phyloP scores from a whole-genome alignment of 2,329 filamentous ascomycete genomes.

The Penicillium corylophilum region DNA sequence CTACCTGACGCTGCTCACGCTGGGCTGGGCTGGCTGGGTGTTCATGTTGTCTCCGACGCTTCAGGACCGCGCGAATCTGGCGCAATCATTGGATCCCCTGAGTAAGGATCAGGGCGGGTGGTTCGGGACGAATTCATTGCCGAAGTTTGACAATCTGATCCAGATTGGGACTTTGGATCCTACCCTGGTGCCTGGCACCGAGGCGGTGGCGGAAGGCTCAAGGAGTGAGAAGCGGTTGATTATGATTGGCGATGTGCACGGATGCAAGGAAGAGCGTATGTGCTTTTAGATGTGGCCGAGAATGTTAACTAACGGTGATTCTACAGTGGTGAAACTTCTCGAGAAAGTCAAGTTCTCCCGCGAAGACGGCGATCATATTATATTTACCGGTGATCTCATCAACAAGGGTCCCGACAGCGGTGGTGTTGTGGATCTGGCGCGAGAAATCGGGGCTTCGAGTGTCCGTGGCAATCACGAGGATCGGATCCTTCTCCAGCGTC shows the following conservation, averaged over 20 bases:
- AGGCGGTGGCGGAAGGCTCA: constrained; percentile 7
- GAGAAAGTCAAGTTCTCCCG: constrained; percentile 62
- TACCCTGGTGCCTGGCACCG: constrained; percentile 43
- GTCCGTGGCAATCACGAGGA: constrained; percentile 96
- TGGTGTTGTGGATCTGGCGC: constrained; percentile 74
- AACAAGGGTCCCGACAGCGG: constrained; percentile 82
- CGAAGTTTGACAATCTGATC: constrained; percentile 51
- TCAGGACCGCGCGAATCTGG: constrained; percentile 31
- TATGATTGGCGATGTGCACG: constrained; percentile 89
- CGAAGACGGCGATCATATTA: constrained; percentile 65
- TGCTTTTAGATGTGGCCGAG: not conserved
- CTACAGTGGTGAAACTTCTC: constrained; percentile 58
- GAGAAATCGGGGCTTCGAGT: constrained; percentile 70
- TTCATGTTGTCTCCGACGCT: constrained; percentile 31
- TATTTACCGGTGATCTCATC: constrained; percentile 76
- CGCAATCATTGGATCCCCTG: constrained; percentile 31
- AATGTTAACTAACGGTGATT: not conserved
- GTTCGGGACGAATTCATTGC: constrained; percentile 51
- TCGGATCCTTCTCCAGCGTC: constrained; percentile 68
- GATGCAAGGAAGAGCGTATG: constrained; percentile 69
- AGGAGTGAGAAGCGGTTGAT: constrained; percentile 61
- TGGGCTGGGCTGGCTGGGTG: constrained; percentile 36
- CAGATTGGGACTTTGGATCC: constrained; percentile 52
- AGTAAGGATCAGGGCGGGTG: constrained; percentile 32
- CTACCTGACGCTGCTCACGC: constrained; percentile 33